Percentiles rank a stretch among this genome's conserved stretches.
Conservation (phyloP, 805 yeast species). For the Gaillardinia entomophila region DNA sequence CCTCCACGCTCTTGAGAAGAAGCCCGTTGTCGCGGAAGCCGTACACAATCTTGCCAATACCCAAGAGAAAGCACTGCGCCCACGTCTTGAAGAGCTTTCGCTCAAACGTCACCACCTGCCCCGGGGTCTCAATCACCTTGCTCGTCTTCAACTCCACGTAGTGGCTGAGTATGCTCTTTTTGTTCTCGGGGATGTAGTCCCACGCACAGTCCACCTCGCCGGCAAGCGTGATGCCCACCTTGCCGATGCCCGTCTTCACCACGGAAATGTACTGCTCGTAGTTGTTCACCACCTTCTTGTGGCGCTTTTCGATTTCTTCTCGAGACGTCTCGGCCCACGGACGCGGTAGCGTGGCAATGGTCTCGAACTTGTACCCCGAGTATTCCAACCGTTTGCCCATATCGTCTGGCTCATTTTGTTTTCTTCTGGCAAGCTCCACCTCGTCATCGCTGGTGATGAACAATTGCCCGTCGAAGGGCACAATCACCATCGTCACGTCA, state of each 20-base stretch:
- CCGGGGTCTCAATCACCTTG: constrained; percentile 46
- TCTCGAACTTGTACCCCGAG: constrained; percentile 84
- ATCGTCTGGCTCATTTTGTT: constrained; percentile 15
- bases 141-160: constrained; percentile 84
- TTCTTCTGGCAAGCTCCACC: constrained; percentile 26
- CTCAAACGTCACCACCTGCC: constrained; percentile 64
- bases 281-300: constrained; percentile 55
- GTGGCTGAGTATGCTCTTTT: constrained; percentile 47
- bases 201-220: constrained; percentile 92
- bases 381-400: constrained; percentile 41
- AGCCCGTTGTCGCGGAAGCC: constrained; percentile 81
- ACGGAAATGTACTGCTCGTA: constrained; percentile 75
- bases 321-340: constrained; percentile 73
- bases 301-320: constrained; percentile 60
- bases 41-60: constrained; percentile 72
- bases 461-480: constrained; percentile 69
- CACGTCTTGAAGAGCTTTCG: constrained; percentile 73
- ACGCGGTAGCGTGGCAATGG: constrained; percentile 62
- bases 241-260: constrained; percentile 83
- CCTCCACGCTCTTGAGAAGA: constrained; percentile 63
- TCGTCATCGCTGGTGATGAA: constrained; percentile 51
- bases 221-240: constrained; percentile 59
- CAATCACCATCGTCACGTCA: constrained; percentile 55
- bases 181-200: constrained; percentile 59
- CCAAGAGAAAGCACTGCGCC: constrained; percentile 91